These are phyloP conservation scores for Rhodofomes roseus DNA, from an alignment of 1,284 basidiomycete species.

Conservation along the genomic window DNA sequence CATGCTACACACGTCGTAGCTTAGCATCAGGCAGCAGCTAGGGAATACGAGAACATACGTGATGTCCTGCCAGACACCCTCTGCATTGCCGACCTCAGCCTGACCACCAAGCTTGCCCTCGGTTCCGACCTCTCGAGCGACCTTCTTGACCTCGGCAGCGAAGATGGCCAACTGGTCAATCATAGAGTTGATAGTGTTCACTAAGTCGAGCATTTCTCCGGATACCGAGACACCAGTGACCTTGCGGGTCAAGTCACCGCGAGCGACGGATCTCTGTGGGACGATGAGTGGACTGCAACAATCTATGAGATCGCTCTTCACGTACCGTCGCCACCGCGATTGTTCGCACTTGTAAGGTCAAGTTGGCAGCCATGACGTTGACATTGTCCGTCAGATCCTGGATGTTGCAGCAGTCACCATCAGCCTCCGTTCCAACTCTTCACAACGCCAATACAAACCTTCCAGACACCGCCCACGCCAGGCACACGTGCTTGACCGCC, in stretches of 20 bases:
- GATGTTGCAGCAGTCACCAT: neutral
- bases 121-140: slow-evolving; percentile 92
- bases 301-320: slow-evolving; percentile 13
- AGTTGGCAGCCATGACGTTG: slow-evolving; percentile 84
- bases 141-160: slow-evolving; percentile 92
- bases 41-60: slow-evolving; percentile 59
- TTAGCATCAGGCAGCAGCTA: neutral
- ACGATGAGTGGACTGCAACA: slow-evolving; percentile 7
- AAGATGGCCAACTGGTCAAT: slow-evolving; percentile 95
- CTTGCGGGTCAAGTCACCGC: slow-evolving; percentile 92
- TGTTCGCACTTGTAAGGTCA: slow-evolving; percentile 93
- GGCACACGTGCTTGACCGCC: slow-evolving; percentile 86
- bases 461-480: slow-evolving; percentile 97
- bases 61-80: slow-evolving; percentile 99
- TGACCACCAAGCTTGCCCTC: slow-evolving; percentile 97
- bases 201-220: slow-evolving; percentile 93
- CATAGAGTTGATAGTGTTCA: slow-evolving; percentile 95
- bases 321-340: slow-evolving; percentile 87
- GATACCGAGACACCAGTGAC: slow-evolving; percentile 90
- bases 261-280: slow-evolving; percentile 82
- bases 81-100: slow-evolving; percentile 94
- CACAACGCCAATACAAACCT: slow-evolving; percentile 41
- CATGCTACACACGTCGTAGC: slow-evolving; percentile 41
- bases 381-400: slow-evolving; percentile 91
- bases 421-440: slow-evolving; percentile 11